Percentiles rank a stretch among this genome's conserved stretches.
These are phyloP conservation scores for Podosphaera fusca DNA, from an alignment of 2,329 filamentous ascomycete genomes.

Conservation along the genomic window DNA sequence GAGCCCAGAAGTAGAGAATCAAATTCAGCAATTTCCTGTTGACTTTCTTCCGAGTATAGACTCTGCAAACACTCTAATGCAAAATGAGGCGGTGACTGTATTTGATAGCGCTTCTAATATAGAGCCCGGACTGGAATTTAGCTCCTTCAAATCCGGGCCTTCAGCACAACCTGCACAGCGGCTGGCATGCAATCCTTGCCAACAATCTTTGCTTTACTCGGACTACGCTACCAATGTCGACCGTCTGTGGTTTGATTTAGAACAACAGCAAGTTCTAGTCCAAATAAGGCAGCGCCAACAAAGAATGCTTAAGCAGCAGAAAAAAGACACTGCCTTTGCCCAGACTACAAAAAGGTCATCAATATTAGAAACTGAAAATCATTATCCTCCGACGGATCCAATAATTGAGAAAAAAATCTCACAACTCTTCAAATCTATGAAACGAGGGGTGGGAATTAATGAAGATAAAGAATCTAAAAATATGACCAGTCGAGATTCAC, in stretches of 20 bases:
- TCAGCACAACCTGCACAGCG: constrained; percentile 19
- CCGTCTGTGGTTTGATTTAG: constrained; percentile 79
- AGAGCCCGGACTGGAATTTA: constrained; percentile 49
- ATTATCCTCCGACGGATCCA: constrained; percentile 29
- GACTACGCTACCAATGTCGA: constrained; percentile 34
- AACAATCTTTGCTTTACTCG: constrained; percentile 20
- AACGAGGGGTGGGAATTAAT: constrained; percentile 35
- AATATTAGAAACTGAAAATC: background rate
- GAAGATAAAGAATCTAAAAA: constrained; percentile 26
- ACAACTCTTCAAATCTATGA: constrained; percentile 78
- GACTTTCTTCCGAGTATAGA: too few species aligned
- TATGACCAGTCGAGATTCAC: constrained; percentile 20
- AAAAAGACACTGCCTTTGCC: constrained; percentile 19
- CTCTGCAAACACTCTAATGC: too few species aligned
- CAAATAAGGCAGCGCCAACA: too few species aligned
- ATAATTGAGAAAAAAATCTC: constrained; percentile 83
- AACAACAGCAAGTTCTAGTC: constrained; percentile 49
- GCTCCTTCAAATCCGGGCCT: constrained; percentile 29
- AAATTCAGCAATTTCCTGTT: too few species aligned
- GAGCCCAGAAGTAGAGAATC: too few species aligned
- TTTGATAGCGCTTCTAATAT: too few species aligned
- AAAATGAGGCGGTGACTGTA: too few species aligned
- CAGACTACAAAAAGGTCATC: constrained; percentile 16
- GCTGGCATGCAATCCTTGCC: constrained; percentile 27
- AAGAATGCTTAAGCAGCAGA: constrained; percentile 15